Conservation (phyloP, 805 yeast genomes). For the Wickerhamomyces chambardii region DNA sequence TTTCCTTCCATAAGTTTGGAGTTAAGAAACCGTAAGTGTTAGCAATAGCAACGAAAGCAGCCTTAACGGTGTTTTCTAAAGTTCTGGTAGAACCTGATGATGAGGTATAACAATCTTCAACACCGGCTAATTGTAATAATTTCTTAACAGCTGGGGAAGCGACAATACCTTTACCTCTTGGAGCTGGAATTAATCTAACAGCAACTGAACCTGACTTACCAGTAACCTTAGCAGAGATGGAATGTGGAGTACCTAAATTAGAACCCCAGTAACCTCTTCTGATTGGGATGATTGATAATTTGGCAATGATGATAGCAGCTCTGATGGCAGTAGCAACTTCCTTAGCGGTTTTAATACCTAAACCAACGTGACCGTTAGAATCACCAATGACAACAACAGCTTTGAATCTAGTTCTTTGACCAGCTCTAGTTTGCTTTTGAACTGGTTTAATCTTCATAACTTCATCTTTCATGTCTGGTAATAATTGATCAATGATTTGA, state of each 20-base stretch:
- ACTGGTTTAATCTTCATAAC: slow-evolving; percentile 99
- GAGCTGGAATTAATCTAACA: slow-evolving; percentile 99
- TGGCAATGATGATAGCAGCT: slow-evolving; percentile 99
- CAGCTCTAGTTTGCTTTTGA: slow-evolving; percentile 99
- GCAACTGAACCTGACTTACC: slow-evolving; percentile 99
- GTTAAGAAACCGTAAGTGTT: slow-evolving; percentile 99
- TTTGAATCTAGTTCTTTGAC: slow-evolving; percentile 99
- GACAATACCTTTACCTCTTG: slow-evolving; percentile 99
- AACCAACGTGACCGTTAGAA: slow-evolving; percentile 99
- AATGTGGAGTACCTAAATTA: slow-evolving; percentile 99
- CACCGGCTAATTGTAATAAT: slow-evolving; percentile 98
- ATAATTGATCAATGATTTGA: slow-evolving; percentile 95
- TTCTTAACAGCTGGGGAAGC: slow-evolving; percentile 99
- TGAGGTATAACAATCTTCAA: slow-evolving; percentile 98
- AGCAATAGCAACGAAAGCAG: slow-evolving; percentile 98
- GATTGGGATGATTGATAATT: slow-evolving; percentile 97
- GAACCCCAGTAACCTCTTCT: slow-evolving; percentile 99
- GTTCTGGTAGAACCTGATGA: slow-evolving; percentile 99
- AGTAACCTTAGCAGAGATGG: slow-evolving; percentile 94
- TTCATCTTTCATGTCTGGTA: slow-evolving; percentile 95
- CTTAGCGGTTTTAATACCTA: slow-evolving; percentile 99
- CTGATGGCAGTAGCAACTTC: slow-evolving; percentile 99
- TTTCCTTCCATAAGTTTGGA: slow-evolving; percentile 96
- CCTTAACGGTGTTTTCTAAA: slow-evolving; percentile 99
- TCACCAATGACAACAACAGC: slow-evolving; percentile 99